Evolutionary conservation across 495 filamentous ascomycete genomes (phyloP).

Genomic region (Xylaria intraflava): DNA sequence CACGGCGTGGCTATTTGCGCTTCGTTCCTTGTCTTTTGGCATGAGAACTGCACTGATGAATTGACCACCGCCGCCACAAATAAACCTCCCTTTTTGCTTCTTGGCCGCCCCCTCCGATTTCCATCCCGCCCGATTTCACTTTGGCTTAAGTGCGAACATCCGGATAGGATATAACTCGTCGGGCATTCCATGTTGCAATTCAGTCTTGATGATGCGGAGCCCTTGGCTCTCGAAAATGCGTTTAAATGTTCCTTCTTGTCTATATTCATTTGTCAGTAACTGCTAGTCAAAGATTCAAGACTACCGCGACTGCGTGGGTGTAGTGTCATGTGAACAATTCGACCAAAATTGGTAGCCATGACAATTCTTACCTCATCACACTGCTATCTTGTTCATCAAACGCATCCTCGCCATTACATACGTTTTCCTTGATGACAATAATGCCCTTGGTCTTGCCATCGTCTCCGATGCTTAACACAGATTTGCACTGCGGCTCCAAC

Average conservation of each 20-base stretch:
- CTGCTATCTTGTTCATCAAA: constrained; percentile 75
- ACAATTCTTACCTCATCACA: constrained; percentile 53
- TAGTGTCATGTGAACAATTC: background rate
- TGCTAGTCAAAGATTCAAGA: background rate
- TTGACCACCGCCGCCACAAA: background rate
- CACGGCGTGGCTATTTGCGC: too few species aligned
- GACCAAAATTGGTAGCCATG: background rate
- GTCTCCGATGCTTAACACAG: constrained; percentile 40
- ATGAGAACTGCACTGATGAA: background rate
- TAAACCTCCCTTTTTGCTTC: too few species aligned
- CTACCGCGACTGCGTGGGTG: background rate
- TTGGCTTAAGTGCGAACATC: constrained; percentile 57
- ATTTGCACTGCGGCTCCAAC: constrained; percentile 35
- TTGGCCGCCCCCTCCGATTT: background rate
- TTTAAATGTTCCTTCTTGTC: constrained; percentile 61
- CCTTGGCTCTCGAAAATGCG: constrained; percentile 63
- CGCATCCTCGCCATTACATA: constrained; percentile 56
- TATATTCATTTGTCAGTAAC: background rate
- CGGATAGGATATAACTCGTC: constrained; percentile 59
- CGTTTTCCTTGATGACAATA: constrained; percentile 85
- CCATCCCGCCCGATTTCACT: background rate
- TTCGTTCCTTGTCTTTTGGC: too few species aligned
- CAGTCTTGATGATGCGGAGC: constrained; percentile 58
- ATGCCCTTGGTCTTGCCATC: constrained; percentile 35
- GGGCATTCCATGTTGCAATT: constrained; percentile 72